Evolutionary conservation across 2,329 filamentous ascomycete genomes (phyloP), one percentile per base, ranked within the genome.

Genomic region (Bipolaris bicolor): DNA sequence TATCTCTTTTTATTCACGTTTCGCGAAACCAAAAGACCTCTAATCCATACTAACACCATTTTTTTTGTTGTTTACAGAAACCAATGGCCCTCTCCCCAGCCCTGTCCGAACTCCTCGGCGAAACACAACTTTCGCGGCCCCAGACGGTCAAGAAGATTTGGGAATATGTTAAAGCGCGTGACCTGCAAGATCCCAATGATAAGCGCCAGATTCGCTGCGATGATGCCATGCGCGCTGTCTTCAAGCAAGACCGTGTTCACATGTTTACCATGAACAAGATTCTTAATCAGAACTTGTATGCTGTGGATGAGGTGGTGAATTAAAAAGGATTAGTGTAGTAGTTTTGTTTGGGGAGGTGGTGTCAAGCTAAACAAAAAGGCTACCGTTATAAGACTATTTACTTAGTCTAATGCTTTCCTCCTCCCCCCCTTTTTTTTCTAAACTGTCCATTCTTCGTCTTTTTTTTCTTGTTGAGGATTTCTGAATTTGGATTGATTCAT

Each of bases 251-350:
- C 70, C 90, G 86, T 70, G 90, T 99, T 48, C 92, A 98, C 78
- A 99, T 99, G 95, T 99, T 99, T 78, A 93, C 92, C 66, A 98
- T 99, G 94, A 98, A 97, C 82, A 97, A 97, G 82, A 86, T 97
- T 15, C 86, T 98, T 10, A 92, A 91, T 62, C 88, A 90, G 74
- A 94, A 98, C 71, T 82, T 98, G 37, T 97, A 96, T 73, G 90
- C 90, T 2, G 84, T 91, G 46, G 92, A 94, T 51, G 92, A 95
- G 52, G 64, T 67, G 16, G 51, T 61, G 1, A 54, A 49, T 9
- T 56, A 29, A 29, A 29, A 7, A 10, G 9, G 26, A 9, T 7
- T 26, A 2, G 24, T 7, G 3, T 26, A 45, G 45, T 16, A 24
- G 33, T 10, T 26, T 18, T 7, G 1, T 29, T 29, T 2, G 24